phyloP scores from a whole-genome alignment of 805 yeast species.

The Candida patagonica region DNA sequence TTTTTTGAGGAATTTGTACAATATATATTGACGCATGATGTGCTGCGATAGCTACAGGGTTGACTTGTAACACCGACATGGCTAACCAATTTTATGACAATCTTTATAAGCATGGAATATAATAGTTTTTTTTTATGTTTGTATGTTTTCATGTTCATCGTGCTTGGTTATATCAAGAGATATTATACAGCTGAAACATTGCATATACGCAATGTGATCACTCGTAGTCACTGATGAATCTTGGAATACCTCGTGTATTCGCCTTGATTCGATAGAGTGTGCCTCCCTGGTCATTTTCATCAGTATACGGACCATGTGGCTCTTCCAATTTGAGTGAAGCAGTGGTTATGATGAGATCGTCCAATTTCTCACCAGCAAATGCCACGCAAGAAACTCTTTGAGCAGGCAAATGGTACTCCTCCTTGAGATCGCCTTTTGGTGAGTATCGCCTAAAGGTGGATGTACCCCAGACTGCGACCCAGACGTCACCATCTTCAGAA shows the following conservation, averaged over 20 bases:
- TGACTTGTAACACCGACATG: no score
- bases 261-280: conserved; percentile 14
- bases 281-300: conserved; percentile 22
- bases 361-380: conserved; percentile 50
- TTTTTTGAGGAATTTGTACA: conserved; percentile 54
- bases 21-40: neutral
- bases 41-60: no score
- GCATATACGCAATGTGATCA: no score
- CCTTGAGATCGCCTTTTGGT: conserved; percentile 40
- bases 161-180: no score
- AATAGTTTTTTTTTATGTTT: no score
- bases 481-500: conserved; percentile 44
- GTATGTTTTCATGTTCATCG: no score
- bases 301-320: conserved; percentile 24
- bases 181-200: no score
- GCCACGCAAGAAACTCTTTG: conserved; percentile 55
- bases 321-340: conserved; percentile 46
- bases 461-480: conserved; percentile 60
- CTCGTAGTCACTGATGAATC: neutral
- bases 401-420: conserved; percentile 49
- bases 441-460: conserved; percentile 46
- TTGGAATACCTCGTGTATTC: neutral
- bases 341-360: conserved; percentile 58
- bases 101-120: no score
- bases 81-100: no score